Base-by-base conservation (phyloP, 805 yeast species). In the Saturnispora ahearnii region DNA sequence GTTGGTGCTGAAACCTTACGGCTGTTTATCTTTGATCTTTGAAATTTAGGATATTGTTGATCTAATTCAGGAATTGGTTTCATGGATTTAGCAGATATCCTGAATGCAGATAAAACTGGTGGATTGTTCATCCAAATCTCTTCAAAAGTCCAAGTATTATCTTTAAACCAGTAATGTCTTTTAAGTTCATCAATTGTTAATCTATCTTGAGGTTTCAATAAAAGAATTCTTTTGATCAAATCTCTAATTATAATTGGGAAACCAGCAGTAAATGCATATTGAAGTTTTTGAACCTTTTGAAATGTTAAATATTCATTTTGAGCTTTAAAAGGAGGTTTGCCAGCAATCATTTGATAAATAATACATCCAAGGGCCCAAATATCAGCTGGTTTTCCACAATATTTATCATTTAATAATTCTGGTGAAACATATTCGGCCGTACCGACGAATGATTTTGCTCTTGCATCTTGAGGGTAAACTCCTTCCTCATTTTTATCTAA, bases 361-460 rank as follows among this genome's bases (percentile, higher is more conserved):
- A 78, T 73, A 61, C 84, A 78, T 3, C 81, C 84, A 53, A 76
- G 69, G 0, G 84, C 82, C 84, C 84, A 78, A 15, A 78, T 64
- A 58, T 78, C 84, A 22, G 79, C 77, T 0, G 80, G 73, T 54
- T 77, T 77, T 5, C 83, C 82, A 57, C 80, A 74, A 57, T 79
- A 82, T 58, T 84, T 85, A 59, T 77, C 85, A 54, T 82, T 87
- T 52, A 86, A 68, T 36, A 86, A 67, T 59, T 86, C 95, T 0
- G 95, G 95, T 0, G 90, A 82, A 6, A 85, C 90, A 58, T 84
- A 84, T 57, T 84, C 91, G 0, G 91, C 91, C 0, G 91, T 85
- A 4, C 95, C 95, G 29, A 86, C 95, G 67, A 86, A 86, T 0
- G 93, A 85, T 55, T 77, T 82, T 0, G 93, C 89, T 57, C 80